Evolutionary conservation across 2,329 filamentous ascomycete genomes (phyloP).

Genomic region (Aurifilum marmelostoma): DNA sequence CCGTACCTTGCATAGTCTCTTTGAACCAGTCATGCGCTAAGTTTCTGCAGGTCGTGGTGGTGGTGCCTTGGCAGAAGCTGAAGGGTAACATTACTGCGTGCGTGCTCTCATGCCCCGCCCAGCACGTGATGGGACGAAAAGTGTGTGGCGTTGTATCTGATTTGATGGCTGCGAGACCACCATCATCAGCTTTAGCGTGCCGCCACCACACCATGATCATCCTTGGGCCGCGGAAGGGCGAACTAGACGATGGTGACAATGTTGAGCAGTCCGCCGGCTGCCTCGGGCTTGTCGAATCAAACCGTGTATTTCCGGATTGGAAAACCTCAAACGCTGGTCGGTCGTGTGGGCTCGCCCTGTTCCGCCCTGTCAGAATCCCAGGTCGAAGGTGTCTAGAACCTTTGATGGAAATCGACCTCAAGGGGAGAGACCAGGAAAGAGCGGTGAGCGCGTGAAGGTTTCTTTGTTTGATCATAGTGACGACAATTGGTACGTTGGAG

Average conservation of each 20-base stretch:
- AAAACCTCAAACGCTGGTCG: background rate
- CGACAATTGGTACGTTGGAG: constrained; percentile 1
- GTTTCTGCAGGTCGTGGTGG: background rate
- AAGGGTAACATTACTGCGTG: constrained; percentile 12
- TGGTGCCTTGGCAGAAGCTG: constrained; percentile 27
- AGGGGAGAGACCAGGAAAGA: background rate
- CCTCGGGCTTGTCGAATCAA: constrained; percentile 7
- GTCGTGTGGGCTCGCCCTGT: background rate
- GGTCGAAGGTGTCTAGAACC: background rate
- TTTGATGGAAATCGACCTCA: constrained; percentile 5
- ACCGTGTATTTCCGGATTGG: constrained; percentile 1
- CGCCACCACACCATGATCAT: background rate
- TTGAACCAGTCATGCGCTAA: constrained; percentile 3
- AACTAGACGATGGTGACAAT: background rate
- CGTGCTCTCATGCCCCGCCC: constrained; percentile 6
- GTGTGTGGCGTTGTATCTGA: background rate
- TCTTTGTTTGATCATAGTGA: background rate
- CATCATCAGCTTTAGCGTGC: background rate
- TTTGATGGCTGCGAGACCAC: background rate
- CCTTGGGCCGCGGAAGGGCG: constrained; percentile 9
- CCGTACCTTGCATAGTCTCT: constrained; percentile 25
- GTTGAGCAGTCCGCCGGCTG: background rate
- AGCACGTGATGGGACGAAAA: constrained; percentile 20
- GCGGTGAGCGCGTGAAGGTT: background rate
- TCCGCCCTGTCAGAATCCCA: background rate